Percentiles rank a stretch among this genome's conserved stretches.
Conservation (phyloP, 2,329 filamentous ascomycete species). For the Arthrinium puccinioides region DNA sequence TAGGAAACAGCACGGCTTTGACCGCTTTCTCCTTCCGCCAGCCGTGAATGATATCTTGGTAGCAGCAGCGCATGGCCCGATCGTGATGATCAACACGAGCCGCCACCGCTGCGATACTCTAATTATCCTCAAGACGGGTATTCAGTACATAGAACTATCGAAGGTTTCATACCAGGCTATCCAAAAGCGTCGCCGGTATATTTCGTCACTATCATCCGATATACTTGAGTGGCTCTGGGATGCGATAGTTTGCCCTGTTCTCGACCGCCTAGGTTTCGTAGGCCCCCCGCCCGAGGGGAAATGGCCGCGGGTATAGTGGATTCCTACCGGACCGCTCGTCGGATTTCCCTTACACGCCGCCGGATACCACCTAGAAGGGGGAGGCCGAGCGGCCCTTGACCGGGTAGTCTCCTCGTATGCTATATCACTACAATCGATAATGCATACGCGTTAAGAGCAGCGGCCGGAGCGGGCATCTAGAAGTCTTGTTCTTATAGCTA, state of each 20-base stretch:
- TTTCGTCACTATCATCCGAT: not conserved
- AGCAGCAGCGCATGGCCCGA: slow-evolving; percentile 16
- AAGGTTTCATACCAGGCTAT: slow-evolving; percentile 5
- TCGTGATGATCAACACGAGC: slow-evolving; percentile 24
- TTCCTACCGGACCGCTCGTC: slow-evolving; percentile 21
- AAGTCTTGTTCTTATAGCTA: not conserved
- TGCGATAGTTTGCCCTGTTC: slow-evolving; percentile 13
- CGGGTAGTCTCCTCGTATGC: slow-evolving; percentile 30
- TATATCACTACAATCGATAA: slow-evolving; percentile 23
- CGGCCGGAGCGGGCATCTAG: no score
- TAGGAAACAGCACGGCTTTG: slow-evolving; percentile 15
- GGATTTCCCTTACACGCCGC: slow-evolving; percentile 27
- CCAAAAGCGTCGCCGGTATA: not conserved
- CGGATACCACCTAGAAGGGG: slow-evolving; percentile 17
- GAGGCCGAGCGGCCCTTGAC: slow-evolving; percentile 17
- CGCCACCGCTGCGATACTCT: slow-evolving; percentile 21
- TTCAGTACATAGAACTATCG: slow-evolving; percentile 12
- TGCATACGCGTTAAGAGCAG: slow-evolving; percentile 14
- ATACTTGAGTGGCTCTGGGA: slow-evolving; percentile 26
- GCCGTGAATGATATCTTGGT: slow-evolving; percentile 10
- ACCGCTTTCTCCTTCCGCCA: slow-evolving; percentile 15
- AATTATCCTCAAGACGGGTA: slow-evolving; percentile 12
- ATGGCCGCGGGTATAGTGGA: slow-evolving; percentile 26
- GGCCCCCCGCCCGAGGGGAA: slow-evolving; percentile 4
- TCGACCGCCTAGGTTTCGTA: slow-evolving; percentile 17